These are phyloP conservation scores for Bromus sterilis DNA, from an alignment of 176 grass and related monocot genomes.

Conservation along the genomic window DNA sequence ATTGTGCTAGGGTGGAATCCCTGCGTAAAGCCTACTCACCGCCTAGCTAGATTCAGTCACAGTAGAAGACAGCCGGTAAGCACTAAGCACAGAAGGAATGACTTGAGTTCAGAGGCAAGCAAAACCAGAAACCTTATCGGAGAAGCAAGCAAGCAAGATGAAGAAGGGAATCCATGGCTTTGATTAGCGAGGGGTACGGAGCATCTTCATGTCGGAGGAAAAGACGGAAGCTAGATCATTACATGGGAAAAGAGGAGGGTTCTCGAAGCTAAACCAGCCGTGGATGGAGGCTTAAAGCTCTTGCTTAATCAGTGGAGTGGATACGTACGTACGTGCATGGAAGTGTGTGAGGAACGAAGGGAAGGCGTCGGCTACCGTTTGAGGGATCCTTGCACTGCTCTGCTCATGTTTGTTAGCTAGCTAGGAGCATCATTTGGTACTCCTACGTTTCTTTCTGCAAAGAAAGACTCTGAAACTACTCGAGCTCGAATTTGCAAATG, in stretches of 20 bases:
- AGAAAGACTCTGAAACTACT: neutral
- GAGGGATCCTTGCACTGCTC: neutral
- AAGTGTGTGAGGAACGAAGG: neutral
- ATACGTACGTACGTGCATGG: neutral
- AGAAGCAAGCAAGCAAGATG: neutral
- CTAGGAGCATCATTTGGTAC: neutral
- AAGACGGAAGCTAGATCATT: conserved; percentile 11
- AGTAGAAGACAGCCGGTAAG: neutral
- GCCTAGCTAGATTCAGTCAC: conserved; percentile 2
- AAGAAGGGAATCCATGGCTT: neutral
- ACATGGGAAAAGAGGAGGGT: neutral
- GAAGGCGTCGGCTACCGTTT: neutral
- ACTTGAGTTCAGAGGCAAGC: neutral
- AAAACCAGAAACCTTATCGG: neutral
- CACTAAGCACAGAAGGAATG: neutral
- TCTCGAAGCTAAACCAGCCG: neutral
- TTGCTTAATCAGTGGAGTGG: neutral
- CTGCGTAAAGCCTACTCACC: neutral
- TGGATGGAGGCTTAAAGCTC: neutral
- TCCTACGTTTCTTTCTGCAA: conserved; percentile 28
- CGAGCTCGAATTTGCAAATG: neutral
- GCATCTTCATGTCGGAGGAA: conserved; percentile 21
- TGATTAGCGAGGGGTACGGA: neutral
- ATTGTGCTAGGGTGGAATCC: conserved; percentile 29
- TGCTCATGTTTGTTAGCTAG: neutral